These are phyloP conservation scores for Lycium ferocissimum DNA, from an alignment of 257 asterid species.

Conservation along the genomic window DNA sequence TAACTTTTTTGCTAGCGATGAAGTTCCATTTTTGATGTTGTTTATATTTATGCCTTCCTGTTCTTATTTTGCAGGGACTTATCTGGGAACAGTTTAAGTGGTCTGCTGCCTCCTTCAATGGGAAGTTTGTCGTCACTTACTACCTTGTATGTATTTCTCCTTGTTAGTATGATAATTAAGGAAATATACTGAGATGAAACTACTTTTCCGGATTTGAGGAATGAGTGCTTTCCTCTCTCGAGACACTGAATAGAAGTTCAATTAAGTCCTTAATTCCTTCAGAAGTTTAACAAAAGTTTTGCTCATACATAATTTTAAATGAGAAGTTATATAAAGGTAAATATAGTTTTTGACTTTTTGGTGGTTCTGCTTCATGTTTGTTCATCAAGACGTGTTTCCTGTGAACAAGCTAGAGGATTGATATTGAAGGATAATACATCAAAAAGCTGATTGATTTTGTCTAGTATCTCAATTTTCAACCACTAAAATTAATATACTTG, in stretches of 20 bases:
- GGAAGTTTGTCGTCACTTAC: slow-evolving; percentile 64
- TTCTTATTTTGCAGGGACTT: slow-evolving; percentile 64
- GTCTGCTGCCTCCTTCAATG: slow-evolving; percentile 85
- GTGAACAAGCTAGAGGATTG: slow-evolving; percentile 12
- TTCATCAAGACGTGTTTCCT: not conserved
- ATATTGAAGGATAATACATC: not conserved
- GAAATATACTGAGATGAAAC: not conserved
- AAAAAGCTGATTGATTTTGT: not conserved
- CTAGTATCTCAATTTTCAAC: not conserved
- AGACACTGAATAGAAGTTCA: not conserved
- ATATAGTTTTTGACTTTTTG: not conserved
- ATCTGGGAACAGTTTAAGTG: slow-evolving; percentile 70
- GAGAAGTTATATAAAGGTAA: not conserved
- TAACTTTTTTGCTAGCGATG: not conserved
- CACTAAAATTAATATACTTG: not conserved
- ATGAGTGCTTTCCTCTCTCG: slow-evolving; percentile 1
- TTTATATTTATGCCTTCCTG: slow-evolving; percentile 1
- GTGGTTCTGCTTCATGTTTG: not conserved
- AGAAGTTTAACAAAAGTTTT: not conserved
- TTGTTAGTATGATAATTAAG: not conserved
- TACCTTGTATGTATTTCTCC: slow-evolving; percentile 64
- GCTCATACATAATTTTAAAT: not conserved
- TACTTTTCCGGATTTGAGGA: not conserved
- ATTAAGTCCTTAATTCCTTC: not conserved
- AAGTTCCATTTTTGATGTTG: not conserved